Percentiles rank a stretch among this genome's conserved stretches.
Evolutionary conservation across 768 basidiomycete species (phyloP).

Genomic region (Mycena venus): DNA sequence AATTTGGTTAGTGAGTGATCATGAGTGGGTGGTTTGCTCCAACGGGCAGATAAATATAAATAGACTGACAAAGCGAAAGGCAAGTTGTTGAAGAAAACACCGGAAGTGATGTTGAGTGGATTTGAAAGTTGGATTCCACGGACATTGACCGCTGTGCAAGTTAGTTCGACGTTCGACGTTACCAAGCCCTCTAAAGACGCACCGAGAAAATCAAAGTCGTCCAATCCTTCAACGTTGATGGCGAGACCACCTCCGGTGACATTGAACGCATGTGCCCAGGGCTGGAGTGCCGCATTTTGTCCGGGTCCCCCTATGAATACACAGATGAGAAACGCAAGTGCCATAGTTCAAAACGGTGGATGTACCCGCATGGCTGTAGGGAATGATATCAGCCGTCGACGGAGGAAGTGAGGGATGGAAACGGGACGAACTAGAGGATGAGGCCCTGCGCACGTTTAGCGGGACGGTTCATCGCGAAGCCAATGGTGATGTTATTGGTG

Average conservation of each 20-base stretch:
- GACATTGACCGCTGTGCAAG: constrained; percentile 21
- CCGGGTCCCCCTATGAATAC: constrained; percentile 24
- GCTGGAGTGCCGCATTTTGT: constrained; percentile 18
- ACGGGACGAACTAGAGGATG: background rate
- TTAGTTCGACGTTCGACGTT: background rate
- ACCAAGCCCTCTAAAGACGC: too few species aligned
- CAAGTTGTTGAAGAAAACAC: constrained; percentile 24
- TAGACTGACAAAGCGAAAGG: constrained; percentile 23
- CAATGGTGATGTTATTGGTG: constrained; percentile 26
- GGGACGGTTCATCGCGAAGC: constrained; percentile 31
- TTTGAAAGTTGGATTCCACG: constrained; percentile 34
- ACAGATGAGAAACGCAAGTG: background rate
- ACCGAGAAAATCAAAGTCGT: constrained; percentile 30
- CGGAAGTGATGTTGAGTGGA: constrained; percentile 30
- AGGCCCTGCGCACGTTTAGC: background rate
- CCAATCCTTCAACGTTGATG: constrained; percentile 4
- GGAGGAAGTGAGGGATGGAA: background rate
- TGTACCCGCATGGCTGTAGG: constrained; percentile 1
- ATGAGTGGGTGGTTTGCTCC: too few species aligned
- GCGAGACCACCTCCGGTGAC: too few species aligned
- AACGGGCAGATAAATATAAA: background rate
- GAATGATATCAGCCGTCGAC: background rate
- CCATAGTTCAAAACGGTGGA: background rate
- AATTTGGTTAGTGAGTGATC: background rate
- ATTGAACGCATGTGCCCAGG: constrained; percentile 31